These are phyloP conservation scores for Talaromyces stipitatus DNA, from an alignment of 495 filamentous ascomycete genomes.

Conservation along the genomic window DNA sequence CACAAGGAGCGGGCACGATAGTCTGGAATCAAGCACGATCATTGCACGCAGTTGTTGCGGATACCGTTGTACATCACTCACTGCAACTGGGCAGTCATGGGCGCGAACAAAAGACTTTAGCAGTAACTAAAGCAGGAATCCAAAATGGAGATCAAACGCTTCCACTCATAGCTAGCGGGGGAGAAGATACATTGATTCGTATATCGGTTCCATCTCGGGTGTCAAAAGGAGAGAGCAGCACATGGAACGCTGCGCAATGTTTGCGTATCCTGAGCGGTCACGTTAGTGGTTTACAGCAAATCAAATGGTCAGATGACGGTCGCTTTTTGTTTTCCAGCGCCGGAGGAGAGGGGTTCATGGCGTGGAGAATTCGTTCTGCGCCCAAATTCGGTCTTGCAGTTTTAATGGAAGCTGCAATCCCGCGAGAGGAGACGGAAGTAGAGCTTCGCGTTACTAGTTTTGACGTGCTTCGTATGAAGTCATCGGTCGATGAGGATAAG, in stretches of 20 bases:
- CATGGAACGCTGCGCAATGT: conserved; percentile 29
- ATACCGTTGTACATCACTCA: conserved; percentile 35
- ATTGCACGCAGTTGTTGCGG: conserved; percentile 42
- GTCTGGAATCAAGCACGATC: conserved; percentile 43
- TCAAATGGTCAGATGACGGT: conserved; percentile 61
- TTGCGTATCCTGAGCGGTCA: conserved; percentile 64
- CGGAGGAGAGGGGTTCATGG: conserved; percentile 80
- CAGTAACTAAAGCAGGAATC: conserved; percentile 29
- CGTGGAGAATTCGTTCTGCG: conserved; percentile 62
- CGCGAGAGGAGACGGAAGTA: conserved; percentile 47
- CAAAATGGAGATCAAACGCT: conserved; percentile 2
- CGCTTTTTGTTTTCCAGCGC: conserved; percentile 73
- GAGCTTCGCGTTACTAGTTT: conserved; percentile 80
- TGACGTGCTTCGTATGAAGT: conserved; percentile 40
- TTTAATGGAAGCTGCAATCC: conserved; percentile 54
- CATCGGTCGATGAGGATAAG: conserved; percentile 9
- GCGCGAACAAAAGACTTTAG: conserved; percentile 74
- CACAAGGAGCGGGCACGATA: conserved; percentile 26
- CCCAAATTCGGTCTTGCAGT: conserved; percentile 49
- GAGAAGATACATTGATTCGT: conserved; percentile 81
- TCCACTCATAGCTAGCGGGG: conserved; percentile 63
- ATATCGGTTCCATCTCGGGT: conserved; percentile 26
- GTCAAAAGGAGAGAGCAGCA: background rate
- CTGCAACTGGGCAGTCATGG: conserved; percentile 72
- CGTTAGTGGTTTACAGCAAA: conserved; percentile 72